Evolutionary conservation across 2,329 filamentous ascomycete species (phyloP).

Genomic region (Neofusicoccum sp.): DNA sequence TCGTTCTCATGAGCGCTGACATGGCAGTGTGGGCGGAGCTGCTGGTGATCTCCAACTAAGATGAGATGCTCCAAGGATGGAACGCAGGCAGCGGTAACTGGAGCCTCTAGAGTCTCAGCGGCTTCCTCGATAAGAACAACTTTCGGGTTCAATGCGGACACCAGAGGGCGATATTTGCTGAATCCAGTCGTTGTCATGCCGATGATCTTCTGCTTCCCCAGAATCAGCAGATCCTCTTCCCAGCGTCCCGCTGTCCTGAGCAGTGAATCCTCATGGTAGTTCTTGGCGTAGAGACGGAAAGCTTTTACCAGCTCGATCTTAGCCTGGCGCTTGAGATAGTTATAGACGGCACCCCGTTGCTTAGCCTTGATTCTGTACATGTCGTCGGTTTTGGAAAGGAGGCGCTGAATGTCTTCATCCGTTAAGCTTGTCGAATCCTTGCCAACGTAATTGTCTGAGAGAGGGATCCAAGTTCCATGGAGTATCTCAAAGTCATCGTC

Average conservation of each 20-base stretch:
- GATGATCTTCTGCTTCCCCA: slow-evolving; percentile 60
- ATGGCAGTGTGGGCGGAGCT: slow-evolving; percentile 69
- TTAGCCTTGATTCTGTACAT: slow-evolving; percentile 59
- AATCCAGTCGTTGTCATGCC: slow-evolving; percentile 77
- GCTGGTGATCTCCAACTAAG: slow-evolving; percentile 76
- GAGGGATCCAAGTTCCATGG: slow-evolving; percentile 26
- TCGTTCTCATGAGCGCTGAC: slow-evolving; percentile 56
- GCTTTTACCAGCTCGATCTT: slow-evolving; percentile 48
- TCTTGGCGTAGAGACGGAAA: slow-evolving; percentile 51
- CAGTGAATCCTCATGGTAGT: slow-evolving; percentile 52
- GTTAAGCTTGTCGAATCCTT: slow-evolving; percentile 26
- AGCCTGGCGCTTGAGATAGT: slow-evolving; percentile 57
- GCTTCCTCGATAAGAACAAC: slow-evolving; percentile 77
- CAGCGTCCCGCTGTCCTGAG: slow-evolving; percentile 58
- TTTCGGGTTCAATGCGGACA: slow-evolving; percentile 64
- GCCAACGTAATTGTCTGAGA: slow-evolving; percentile 43
- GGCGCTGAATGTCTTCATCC: slow-evolving; percentile 34
- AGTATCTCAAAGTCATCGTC: slow-evolving; percentile 49
- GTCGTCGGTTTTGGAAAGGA: slow-evolving; percentile 46
- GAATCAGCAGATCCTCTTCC: slow-evolving; percentile 58
- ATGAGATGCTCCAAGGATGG: slow-evolving; percentile 64
- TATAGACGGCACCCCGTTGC: slow-evolving; percentile 65
- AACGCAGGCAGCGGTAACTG: slow-evolving; percentile 59
- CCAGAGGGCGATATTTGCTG: slow-evolving; percentile 72
- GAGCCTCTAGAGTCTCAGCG: slow-evolving; percentile 70